Conservation (phyloP, 805 yeast species). For the Lachancea nothofagi region DNA sequence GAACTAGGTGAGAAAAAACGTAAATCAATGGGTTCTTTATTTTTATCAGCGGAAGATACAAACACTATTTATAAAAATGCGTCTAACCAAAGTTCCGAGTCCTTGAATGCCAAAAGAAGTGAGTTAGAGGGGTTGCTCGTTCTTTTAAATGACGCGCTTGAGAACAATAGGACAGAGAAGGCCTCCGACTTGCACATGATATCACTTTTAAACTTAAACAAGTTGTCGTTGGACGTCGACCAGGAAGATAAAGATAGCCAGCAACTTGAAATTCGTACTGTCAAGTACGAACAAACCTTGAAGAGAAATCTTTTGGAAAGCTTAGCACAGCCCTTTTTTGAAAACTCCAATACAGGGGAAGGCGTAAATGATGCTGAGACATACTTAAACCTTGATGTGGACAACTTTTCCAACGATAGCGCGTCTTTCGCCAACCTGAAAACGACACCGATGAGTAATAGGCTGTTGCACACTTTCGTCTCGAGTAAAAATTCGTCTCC, state of each 20-base stretch:
- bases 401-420: conserved; percentile 4
- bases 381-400: conserved; percentile 35
- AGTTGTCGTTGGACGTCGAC: conserved; percentile 23
- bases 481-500: conserved; percentile 69
- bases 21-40: not conserved
- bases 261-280: conserved; percentile 8
- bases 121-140: conserved; percentile 28
- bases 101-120: conserved; percentile 22
- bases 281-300: conserved; percentile 15
- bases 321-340: conserved; percentile 34
- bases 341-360: conserved; percentile 20
- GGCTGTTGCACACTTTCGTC: conserved; percentile 59
- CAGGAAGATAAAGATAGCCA: conserved; percentile 7
- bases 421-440: conserved; percentile 5
- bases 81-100: conserved; percentile 12
- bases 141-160: conserved; percentile 30
- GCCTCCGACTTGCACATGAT: conserved; percentile 32
- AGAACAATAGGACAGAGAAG: conserved; percentile 25
- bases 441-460: conserved; percentile 9
- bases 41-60: not conserved
- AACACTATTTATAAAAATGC: conserved; percentile 10
- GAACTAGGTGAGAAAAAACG: not conserved
- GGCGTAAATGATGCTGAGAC: conserved; percentile 18
- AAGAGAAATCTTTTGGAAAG: conserved; percentile 28
- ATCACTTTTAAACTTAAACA: conserved; percentile 30